These are phyloP conservation scores for Orbilia brochopaga DNA, from an alignment of 2,329 filamentous ascomycete genomes.

Conservation along the genomic window DNA sequence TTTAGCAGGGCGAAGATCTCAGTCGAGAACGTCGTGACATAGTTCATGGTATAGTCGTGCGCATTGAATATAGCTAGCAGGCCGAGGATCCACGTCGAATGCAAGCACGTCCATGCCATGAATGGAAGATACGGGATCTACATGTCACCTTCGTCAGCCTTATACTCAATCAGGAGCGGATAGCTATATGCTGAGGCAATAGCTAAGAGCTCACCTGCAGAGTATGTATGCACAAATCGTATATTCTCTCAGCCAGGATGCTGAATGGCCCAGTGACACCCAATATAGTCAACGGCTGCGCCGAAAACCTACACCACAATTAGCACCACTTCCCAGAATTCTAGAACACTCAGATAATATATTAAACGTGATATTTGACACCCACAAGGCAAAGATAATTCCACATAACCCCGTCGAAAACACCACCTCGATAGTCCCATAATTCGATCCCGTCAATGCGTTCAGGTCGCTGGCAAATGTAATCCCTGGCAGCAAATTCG, in stretches of 20 bases:
- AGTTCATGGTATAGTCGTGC: conserved; percentile 73
- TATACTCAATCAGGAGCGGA: conserved; percentile 14
- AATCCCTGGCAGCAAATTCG: conserved; percentile 70
- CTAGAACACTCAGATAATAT: background rate
- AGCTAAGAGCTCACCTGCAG: conserved; percentile 61
- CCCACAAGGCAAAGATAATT: conserved; percentile 67
- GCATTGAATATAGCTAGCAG: conserved; percentile 71
- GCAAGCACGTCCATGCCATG: conserved; percentile 72
- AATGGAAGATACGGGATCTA: conserved; percentile 69
- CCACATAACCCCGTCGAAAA: conserved; percentile 71
- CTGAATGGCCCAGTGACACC: conserved; percentile 72
- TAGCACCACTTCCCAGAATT: conserved; percentile 6
- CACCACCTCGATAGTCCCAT: conserved; percentile 72
- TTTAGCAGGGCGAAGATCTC: conserved; percentile 72
- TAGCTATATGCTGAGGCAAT: conserved; percentile 48
- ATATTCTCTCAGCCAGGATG: conserved; percentile 71
- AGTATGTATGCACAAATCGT: conserved; percentile 64
- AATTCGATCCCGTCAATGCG: conserved; percentile 67
- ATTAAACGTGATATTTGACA: conserved; percentile 15
- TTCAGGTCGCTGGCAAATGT: conserved; percentile 72
- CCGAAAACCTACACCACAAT: conserved; percentile 60
- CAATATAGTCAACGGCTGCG: conserved; percentile 70
- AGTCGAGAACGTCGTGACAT: conserved; percentile 71
- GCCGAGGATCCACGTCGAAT: conserved; percentile 70
- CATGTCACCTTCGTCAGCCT: background rate